These are phyloP conservation scores for Mucor indicus DNA, from an alignment of 371 early-diverging fungal species.

Conservation along the genomic window DNA sequence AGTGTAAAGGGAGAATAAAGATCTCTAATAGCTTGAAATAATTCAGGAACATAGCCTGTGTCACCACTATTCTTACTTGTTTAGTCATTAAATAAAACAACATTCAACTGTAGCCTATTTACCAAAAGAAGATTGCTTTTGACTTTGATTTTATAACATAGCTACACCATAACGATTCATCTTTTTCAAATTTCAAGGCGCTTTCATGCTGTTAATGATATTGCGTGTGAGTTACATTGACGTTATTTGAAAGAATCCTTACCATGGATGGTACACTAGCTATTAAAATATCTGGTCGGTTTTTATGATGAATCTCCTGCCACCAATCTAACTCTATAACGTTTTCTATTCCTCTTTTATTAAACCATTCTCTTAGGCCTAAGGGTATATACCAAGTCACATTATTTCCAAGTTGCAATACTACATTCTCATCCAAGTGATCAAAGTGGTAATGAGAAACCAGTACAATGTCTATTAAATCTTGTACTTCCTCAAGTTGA, in stretches of 20 bases:
- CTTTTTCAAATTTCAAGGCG: constrained; percentile 42
- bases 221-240: too few species aligned
- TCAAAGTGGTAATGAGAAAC: constrained; percentile 60
- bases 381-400: constrained; percentile 66
- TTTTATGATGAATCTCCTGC: constrained; percentile 52
- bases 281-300: constrained; percentile 38
- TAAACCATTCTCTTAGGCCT: constrained; percentile 56
- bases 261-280: constrained; percentile 58
- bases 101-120: constrained; percentile 1
- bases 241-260: too few species aligned
- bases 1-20: constrained; percentile 52
- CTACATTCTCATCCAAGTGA: constrained; percentile 53
- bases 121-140: constrained; percentile 56
- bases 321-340: constrained; percentile 69
- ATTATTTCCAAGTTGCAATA: constrained; percentile 43
- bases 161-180: constrained; percentile 58
- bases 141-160: constrained; percentile 47
- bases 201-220: constrained; percentile 66
- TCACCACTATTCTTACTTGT: constrained; percentile 39
- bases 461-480: constrained; percentile 50
- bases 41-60: constrained; percentile 58
- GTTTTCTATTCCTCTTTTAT: constrained; percentile 47
- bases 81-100: neutral
- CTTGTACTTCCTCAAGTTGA: constrained; percentile 41
- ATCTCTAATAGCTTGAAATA: constrained; percentile 53